Evolutionary conservation across 495 filamentous ascomycete genomes (phyloP).

Genomic region (Xylaria cubensis): DNA sequence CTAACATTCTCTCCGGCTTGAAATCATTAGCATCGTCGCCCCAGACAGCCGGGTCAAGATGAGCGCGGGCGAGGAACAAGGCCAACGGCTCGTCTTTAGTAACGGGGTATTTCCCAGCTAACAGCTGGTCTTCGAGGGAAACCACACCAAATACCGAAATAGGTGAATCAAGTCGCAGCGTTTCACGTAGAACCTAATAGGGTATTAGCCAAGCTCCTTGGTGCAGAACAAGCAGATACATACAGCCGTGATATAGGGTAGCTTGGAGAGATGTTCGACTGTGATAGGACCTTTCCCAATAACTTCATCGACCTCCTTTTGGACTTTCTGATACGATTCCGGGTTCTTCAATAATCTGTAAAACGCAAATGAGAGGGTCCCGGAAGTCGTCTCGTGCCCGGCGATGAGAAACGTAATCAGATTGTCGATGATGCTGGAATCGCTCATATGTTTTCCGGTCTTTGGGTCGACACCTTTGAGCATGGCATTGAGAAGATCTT

Average conservation of each 20-base stretch:
- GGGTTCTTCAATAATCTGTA: constrained; percentile 65
- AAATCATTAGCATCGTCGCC: constrained; percentile 63
- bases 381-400: constrained; percentile 77
- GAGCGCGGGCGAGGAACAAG: constrained; percentile 62
- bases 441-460: constrained; percentile 68
- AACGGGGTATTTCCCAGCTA: constrained; percentile 73
- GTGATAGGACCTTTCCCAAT: constrained; percentile 68
- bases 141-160: constrained; percentile 62
- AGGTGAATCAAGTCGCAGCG: constrained; percentile 69
- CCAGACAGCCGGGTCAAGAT: constrained; percentile 56
- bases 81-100: constrained; percentile 58
- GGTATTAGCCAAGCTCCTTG: constrained; percentile 40
- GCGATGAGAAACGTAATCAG: constrained; percentile 78
- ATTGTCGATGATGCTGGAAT: constrained; percentile 70
- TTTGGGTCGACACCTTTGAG: constrained; percentile 69
- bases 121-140: constrained; percentile 54
- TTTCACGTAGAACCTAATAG: constrained; percentile 69
- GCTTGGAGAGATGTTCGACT: constrained; percentile 70
- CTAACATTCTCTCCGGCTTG: constrained; percentile 69
- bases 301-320: constrained; percentile 66
- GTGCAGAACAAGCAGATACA: constrained; percentile 9
- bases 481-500: constrained; percentile 76
- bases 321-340: constrained; percentile 55
- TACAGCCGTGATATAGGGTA: constrained; percentile 64
- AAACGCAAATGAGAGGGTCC: constrained; percentile 61